These are phyloP conservation scores for Ophiostoma australiae DNA, from an alignment of 2,329 filamentous ascomycete genomes.

Conservation along the genomic window DNA sequence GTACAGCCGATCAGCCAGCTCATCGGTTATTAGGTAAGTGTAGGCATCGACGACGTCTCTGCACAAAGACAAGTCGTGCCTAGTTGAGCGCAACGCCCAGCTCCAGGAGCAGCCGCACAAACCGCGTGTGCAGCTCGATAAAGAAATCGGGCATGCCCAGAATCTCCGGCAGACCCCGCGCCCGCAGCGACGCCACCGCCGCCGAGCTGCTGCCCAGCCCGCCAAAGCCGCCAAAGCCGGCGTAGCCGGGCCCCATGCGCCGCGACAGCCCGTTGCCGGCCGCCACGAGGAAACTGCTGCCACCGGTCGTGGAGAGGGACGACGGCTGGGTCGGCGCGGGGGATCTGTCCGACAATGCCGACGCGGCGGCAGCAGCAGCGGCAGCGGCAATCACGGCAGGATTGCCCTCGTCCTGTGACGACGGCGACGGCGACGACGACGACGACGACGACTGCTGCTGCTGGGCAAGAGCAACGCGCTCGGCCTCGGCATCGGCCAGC, in stretches of 20 bases:
- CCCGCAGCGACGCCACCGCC: constrained; percentile 47
- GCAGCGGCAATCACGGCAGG: not conserved
- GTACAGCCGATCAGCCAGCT: constrained; percentile 13
- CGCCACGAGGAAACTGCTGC: constrained; percentile 54
- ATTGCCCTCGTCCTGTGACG: not conserved
- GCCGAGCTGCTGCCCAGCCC: constrained; percentile 44
- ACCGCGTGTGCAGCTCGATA: constrained; percentile 59
- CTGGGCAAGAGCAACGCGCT: constrained; percentile 36
- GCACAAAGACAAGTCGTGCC: not conserved
- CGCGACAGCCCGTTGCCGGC: constrained; percentile 52
- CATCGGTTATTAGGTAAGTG: not conserved
- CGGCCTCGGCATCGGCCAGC: constrained; percentile 59
- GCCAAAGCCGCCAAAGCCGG: constrained; percentile 50
- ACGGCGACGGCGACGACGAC: no score
- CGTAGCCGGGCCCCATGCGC: constrained; percentile 51
- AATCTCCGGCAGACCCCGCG: constrained; percentile 59
- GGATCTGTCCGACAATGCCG: constrained; percentile 27
- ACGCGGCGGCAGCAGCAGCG: constrained; percentile 29
- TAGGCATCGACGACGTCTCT: not conserved
- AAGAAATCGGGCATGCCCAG: constrained; percentile 65
- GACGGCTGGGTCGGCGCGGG: constrained; percentile 28
- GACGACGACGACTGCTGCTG: not conserved
- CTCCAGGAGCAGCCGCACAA: constrained; percentile 59
- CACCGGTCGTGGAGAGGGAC: constrained; percentile 32
- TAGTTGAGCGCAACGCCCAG: constrained; percentile 49